A percentile compares a stretch with the other conserved stretches of the same genome.
Evolutionary conservation across 2,329 filamentous ascomycete species (phyloP).

Genomic region (Hirsutella rhossiliensis): DNA sequence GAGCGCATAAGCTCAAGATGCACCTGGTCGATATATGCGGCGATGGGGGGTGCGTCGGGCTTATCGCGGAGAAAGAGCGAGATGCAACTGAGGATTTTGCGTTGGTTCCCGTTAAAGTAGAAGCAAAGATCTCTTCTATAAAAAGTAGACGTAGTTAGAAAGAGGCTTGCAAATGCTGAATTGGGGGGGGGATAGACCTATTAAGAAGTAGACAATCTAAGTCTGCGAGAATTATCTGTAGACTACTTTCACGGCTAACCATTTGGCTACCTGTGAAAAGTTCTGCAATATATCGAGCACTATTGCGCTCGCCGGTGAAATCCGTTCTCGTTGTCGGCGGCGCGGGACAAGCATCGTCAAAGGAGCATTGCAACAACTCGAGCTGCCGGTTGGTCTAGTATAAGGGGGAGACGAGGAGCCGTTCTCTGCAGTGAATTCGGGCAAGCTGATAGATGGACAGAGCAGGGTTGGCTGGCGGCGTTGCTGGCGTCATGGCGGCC

Average conservation of each 20-base stretch:
- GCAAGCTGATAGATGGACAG: neutral
- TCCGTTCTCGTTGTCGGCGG: neutral
- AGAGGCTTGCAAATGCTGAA: neutral
- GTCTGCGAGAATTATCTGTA: neutral
- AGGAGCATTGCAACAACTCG: neutral
- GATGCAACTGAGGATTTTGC: neutral
- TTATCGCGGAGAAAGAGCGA: neutral
- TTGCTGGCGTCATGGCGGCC: slow-evolving; percentile 19
- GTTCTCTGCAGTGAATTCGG: neutral
- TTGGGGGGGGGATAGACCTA: neutral
- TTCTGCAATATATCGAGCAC: neutral
- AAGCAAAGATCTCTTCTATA: neutral
- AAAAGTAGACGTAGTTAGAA: neutral
- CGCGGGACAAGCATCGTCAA: neutral
- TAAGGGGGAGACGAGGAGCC: neutral
- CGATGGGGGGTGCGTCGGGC: neutral
- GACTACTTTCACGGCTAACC: neutral
- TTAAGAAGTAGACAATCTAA: neutral
- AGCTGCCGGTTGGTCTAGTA: neutral
- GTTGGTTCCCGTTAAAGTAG: neutral
- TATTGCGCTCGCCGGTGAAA: neutral
- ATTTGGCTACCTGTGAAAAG: neutral
- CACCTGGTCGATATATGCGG: neutral
- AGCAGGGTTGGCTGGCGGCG: neutral
- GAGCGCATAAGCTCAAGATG: neutral